Conservation (phyloP, 1,284 basidiomycete genomes). For the Leccinum fallax region DNA sequence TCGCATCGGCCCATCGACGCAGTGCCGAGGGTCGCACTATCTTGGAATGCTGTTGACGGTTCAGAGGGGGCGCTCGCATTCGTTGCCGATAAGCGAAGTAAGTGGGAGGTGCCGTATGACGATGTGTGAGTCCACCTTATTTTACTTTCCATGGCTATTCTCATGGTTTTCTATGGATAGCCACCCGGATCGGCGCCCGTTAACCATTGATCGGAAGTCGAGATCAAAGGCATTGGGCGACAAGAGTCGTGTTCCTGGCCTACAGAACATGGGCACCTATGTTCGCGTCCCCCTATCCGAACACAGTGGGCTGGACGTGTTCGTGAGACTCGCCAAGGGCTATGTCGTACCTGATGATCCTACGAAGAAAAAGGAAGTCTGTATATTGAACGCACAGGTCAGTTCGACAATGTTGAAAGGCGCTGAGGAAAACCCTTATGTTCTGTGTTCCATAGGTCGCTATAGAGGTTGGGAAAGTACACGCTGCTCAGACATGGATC, state of each 20-base stretch:
- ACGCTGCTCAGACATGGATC: conserved; percentile 71
- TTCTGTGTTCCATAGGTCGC: conserved; percentile 51
- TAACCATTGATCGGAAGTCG: conserved; percentile 40
- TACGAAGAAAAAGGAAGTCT: conserved; percentile 41
- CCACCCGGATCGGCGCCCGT: conserved; percentile 48
- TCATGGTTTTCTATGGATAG: conserved; percentile 35
- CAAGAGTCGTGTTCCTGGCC: conserved; percentile 43
- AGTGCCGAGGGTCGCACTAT: conserved; percentile 64
- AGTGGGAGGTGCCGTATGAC: conserved; percentile 82
- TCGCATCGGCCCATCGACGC: conserved; percentile 67
- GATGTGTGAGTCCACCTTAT: conserved; percentile 64
- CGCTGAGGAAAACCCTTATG: not conserved
- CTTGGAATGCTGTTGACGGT: conserved; percentile 59
- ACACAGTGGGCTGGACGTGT: conserved; percentile 45
- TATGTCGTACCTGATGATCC: conserved; percentile 64
- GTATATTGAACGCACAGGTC: conserved; percentile 58
- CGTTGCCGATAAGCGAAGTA: conserved; percentile 57
- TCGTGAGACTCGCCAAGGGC: conserved; percentile 64
- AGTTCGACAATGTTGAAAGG: conserved; percentile 7
- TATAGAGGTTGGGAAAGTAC: conserved; percentile 56
- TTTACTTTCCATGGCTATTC: not conserved
- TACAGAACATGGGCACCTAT: conserved; percentile 60
- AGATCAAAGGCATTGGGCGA: conserved; percentile 57
- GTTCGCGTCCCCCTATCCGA: conserved; percentile 21
- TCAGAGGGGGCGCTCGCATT: conserved; percentile 65